Base-by-base conservation (phyloP, 1,284 basidiomycete species). In the Ganoderma lucidum region DNA sequence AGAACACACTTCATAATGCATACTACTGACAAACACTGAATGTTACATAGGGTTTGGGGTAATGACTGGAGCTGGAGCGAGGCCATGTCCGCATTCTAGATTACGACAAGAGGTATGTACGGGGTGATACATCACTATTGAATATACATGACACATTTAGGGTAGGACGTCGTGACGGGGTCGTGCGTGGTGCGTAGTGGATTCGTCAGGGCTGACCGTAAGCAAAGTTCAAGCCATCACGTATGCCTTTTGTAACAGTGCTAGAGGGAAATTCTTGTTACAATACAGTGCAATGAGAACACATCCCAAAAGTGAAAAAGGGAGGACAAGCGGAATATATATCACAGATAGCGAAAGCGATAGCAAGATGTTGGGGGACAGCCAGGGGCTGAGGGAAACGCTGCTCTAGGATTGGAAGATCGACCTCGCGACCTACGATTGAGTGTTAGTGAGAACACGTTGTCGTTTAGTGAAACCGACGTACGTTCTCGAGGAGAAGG, bases 401-500 rank as follows among this genome's bases (percentile, higher is more conserved):
- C 75, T 75, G 78, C 73, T 91, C 90, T 92, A 93, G 79, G 86
- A 82, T 81, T 88, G 87, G 83, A 90, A 92, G 81, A 93, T 88
- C 77, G 89, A 90, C 82, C 87, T 86, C 77, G 90, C 89, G 72
- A 93, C 90, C 91, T 93, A 78, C 37, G 41, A 44, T 65, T 55
- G 62, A 45, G 65, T 39, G 32, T 65, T 45, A 62, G 53, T 45
- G 37, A 66, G 62, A 65, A 51, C 44, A 55, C 3, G 5, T 14
- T n/a, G 6, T 19, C 1, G 12, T 56, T 19, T 17, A 23, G 8
- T 14, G 6, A 56, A 10, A 32, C n/a, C 42, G 8, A 85, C 92
- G 78, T 81, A 95, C 93, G 83, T 89, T 91, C 82, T 94, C 91
- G 76, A 95, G 87, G 75, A 95, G 87, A 79, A 93, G 81, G 58